Evolutionary conservation across 805 yeast species (phyloP).

Genomic region (Candida xiaguanensis): DNA sequence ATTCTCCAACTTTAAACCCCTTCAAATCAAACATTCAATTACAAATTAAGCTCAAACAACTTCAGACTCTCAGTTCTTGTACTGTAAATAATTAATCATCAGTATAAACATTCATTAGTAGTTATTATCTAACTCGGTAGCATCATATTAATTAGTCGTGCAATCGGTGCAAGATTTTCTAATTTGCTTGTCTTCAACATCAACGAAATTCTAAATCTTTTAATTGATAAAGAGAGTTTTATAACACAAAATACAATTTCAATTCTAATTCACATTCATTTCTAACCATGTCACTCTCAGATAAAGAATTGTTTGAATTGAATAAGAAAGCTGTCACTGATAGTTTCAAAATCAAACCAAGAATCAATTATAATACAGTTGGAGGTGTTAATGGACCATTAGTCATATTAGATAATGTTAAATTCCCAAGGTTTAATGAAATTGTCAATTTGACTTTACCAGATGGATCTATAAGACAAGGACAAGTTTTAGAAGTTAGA

Average conservation of each 20-base stretch:
- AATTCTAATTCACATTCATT: neutral
- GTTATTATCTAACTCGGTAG: too few species aligned
- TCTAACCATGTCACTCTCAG: slow-evolving; percentile 29
- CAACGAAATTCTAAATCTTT: slow-evolving; percentile 4
- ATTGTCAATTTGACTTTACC: slow-evolving; percentile 96
- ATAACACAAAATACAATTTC: too few species aligned
- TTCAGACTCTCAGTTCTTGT: too few species aligned
- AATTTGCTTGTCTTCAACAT: slow-evolving; percentile 5
- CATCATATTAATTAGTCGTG: neutral
- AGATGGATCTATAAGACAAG: slow-evolving; percentile 91
- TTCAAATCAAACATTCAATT: too few species aligned
- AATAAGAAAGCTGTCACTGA: slow-evolving; percentile 90
- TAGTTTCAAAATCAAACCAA: slow-evolving; percentile 88
- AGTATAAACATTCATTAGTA: too few species aligned
- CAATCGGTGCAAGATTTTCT: neutral
- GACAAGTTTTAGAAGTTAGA: slow-evolving; percentile 97
- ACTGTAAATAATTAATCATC: too few species aligned
- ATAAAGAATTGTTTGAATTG: slow-evolving; percentile 56
- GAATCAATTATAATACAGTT: slow-evolving; percentile 91
- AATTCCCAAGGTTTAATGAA: slow-evolving; percentile 77
- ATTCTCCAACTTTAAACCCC: too few species aligned
- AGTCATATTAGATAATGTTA: slow-evolving; percentile 59
- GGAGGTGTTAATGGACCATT: slow-evolving; percentile 98
- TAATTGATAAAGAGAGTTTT: neutral
- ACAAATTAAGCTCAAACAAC: too few species aligned